Percentiles rank a stretch among this genome's conserved stretches.
Evolutionary conservation across 495 filamentous ascomycete species (phyloP).

Genomic region (Xylaria nigripes): DNA sequence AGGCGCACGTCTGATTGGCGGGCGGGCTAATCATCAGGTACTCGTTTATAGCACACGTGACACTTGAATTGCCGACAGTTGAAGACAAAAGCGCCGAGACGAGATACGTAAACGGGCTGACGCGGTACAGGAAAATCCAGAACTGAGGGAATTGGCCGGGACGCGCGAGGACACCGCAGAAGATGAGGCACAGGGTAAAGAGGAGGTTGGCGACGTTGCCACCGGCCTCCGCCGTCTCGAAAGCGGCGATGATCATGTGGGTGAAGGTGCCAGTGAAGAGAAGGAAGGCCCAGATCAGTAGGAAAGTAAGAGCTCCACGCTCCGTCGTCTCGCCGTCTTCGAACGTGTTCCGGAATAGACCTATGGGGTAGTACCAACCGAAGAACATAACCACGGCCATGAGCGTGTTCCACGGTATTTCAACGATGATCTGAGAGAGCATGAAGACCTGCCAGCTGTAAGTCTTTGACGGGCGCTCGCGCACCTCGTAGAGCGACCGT

Average conservation of each 20-base stretch:
- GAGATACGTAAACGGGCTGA: constrained; percentile 67
- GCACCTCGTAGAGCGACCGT: constrained; percentile 72
- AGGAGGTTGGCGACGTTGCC: constrained; percentile 59
- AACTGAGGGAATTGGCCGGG: constrained; percentile 57
- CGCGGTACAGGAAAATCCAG: constrained; percentile 82
- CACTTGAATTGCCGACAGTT: constrained; percentile 50
- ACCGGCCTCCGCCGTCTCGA: constrained; percentile 57
- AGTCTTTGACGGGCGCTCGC: constrained; percentile 75
- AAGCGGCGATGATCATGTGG: constrained; percentile 58
- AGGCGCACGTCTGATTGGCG: constrained; percentile 42
- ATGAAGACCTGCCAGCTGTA: constrained; percentile 82
- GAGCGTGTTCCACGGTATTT: constrained; percentile 67
- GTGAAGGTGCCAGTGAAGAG: constrained; percentile 65
- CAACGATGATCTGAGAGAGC: constrained; percentile 65
- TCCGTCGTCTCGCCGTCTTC: constrained; percentile 46
- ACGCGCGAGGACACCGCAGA: constrained; percentile 65
- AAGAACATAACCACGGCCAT: constrained; percentile 62
- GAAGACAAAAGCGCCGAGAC: constrained; percentile 56
- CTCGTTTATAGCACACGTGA: constrained; percentile 56
- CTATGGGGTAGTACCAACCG: constrained; percentile 76
- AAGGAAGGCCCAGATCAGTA: constrained; percentile 57
- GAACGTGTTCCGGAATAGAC: constrained; percentile 61
- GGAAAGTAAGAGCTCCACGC: constrained; percentile 59
- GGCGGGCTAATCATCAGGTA: constrained; percentile 48
- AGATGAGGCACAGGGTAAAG: constrained; percentile 60